Percentiles rank a stretch among this genome's conserved stretches.
These are phyloP conservation scores for Penicillium sp. DNA, from an alignment of 2,329 filamentous ascomycete genomes.

Conservation along the genomic window DNA sequence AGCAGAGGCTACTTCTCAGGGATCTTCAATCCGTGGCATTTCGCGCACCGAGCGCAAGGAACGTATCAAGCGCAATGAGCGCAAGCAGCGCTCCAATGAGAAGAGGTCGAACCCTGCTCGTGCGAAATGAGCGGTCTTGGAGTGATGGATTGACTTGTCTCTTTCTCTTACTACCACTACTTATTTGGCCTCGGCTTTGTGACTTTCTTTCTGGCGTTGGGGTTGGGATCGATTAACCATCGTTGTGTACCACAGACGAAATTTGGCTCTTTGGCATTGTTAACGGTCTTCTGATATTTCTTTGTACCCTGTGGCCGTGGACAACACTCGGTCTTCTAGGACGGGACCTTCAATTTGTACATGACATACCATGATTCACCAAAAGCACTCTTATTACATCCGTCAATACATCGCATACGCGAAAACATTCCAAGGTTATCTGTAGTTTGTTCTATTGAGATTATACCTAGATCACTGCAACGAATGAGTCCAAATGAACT, in stretches of 20 bases:
- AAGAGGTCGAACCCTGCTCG: constrained; percentile 44
- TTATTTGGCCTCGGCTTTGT: constrained; percentile 13
- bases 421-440: background rate
- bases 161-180: constrained; percentile 1
- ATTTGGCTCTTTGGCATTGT: constrained; percentile 7
- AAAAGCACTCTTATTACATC: constrained; percentile 28
- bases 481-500: constrained; percentile 10
- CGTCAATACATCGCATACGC: background rate
- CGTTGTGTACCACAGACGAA: constrained; percentile 19
- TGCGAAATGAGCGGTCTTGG: constrained; percentile 26
- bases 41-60: constrained; percentile 68
- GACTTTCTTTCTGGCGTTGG: constrained; percentile 26
- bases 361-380: constrained; percentile 13
- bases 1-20: constrained; percentile 56
- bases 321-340: background rate
- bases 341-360: background rate
- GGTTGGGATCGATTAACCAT: constrained; percentile 24
- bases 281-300: background rate
- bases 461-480: constrained; percentile 6
- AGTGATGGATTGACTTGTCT: constrained; percentile 19
- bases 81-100: constrained; percentile 68
- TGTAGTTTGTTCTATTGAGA: background rate
- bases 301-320: background rate
- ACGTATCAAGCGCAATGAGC: constrained; percentile 64
- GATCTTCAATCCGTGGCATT: constrained; percentile 66